Percentiles rank a stretch among this genome's conserved stretches.
These are phyloP conservation scores for Apiospora pterosperma DNA, from an alignment of 2,329 filamentous ascomycete species.

Conservation along the genomic window DNA sequence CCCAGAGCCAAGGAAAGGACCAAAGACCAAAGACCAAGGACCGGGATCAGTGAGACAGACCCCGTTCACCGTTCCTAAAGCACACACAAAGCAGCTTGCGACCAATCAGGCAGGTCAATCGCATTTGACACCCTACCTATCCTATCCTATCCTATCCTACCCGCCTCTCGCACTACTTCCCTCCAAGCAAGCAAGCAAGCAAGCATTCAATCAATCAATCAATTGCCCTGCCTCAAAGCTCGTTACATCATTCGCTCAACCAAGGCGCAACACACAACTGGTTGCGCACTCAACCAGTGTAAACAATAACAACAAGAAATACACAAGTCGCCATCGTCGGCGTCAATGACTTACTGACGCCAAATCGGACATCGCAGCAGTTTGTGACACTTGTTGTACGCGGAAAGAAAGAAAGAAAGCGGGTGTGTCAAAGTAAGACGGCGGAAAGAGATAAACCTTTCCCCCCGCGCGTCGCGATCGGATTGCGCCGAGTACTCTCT, in stretches of 20 bases:
- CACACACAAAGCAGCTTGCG: background rate
- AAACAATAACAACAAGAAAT: constrained; percentile 4
- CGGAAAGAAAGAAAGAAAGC: background rate
- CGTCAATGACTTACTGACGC: background rate
- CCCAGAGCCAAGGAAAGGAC: too few species aligned
- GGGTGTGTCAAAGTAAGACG: background rate
- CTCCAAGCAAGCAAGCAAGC: background rate
- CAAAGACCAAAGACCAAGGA: background rate
- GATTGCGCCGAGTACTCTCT: background rate
- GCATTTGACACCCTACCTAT: background rate
- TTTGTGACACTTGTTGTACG: background rate
- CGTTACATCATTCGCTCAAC: constrained; percentile 6
- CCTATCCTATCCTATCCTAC: background rate
- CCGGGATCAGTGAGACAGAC: background rate
- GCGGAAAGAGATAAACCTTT: background rate
- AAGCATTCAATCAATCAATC: background rate
- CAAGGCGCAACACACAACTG: constrained; percentile 3
- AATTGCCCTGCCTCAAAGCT: constrained; percentile 1
- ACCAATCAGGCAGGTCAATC: constrained; percentile 7
- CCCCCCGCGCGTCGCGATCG: background rate
- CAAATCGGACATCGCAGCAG: background rate
- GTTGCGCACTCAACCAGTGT: constrained; percentile 3
- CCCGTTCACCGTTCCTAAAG: background rate
- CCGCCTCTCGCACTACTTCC: background rate
- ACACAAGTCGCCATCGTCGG: background rate